These are phyloP conservation scores for Podospora pseudocomata DNA, from an alignment of 495 filamentous ascomycete species.

Conservation along the genomic window DNA sequence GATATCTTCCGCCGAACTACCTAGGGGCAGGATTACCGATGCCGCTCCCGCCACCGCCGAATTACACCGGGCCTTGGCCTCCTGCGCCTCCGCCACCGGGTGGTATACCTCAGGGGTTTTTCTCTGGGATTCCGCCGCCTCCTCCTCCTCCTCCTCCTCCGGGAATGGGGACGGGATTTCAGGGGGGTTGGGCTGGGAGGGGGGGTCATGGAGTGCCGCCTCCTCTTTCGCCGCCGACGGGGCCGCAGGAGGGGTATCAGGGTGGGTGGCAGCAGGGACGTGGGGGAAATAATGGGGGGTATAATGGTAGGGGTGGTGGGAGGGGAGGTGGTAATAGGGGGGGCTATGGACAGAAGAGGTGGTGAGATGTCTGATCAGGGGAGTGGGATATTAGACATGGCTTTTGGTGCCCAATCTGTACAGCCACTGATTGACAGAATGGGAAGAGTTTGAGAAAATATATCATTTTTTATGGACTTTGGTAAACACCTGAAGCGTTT, in stretches of 20 bases:
- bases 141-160: constrained; percentile 25
- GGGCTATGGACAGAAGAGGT: not conserved
- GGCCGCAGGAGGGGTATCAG: not conserved
- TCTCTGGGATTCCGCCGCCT: constrained; percentile 18
- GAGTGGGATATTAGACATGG: no score
- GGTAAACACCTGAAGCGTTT: no score
- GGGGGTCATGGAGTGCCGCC: not conserved
- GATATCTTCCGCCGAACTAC: constrained; percentile 21
- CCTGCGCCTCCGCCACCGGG: constrained; percentile 26
- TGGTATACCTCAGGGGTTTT: not conserved
- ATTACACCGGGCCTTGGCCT: constrained; percentile 24
- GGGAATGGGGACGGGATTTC: not conserved
- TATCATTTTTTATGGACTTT: no score
- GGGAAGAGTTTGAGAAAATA: no score
- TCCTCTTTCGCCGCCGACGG: not conserved
- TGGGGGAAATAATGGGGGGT: not conserved
- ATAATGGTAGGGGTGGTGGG: not conserved
- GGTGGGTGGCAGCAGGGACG: not conserved
- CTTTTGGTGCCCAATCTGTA: no score
- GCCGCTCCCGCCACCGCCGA: constrained; percentile 44
- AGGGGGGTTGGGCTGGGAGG: not conserved
- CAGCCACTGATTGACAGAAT: no score
- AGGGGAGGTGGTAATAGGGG: no score
- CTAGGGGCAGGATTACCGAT: constrained; percentile 17
- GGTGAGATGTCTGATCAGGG: not conserved